phyloP scores from a whole-genome alignment of 208 protist species.

The Angomonas deanei region DNA sequence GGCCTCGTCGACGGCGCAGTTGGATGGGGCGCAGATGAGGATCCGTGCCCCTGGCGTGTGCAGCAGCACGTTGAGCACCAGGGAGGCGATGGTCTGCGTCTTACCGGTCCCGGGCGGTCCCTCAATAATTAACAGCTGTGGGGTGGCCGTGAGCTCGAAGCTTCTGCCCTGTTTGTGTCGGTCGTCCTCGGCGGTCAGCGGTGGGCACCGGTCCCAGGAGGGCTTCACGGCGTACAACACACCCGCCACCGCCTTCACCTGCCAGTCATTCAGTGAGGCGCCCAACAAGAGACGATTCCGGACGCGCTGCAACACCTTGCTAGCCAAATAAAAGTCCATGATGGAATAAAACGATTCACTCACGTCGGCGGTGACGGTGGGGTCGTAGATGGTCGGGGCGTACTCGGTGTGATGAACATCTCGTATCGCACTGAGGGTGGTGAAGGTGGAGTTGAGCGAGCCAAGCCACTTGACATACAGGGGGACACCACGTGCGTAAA shows the following conservation, averaged over 20 bases:
- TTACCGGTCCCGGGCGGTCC: constrained; percentile 89
- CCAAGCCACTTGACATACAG: constrained; percentile 53
- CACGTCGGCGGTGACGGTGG: constrained; percentile 25
- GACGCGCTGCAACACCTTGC: constrained; percentile 4
- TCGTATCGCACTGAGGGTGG: constrained; percentile 46
- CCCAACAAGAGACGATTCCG: constrained; percentile 26
- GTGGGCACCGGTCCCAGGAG: constrained; percentile 29
- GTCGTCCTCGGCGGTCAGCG: not conserved
- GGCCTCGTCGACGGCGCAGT: constrained; percentile 83
- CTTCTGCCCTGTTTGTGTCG: too few species aligned
- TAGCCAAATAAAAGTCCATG: constrained; percentile 15
- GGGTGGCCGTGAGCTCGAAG: constrained; percentile 8
- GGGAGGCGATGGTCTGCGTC: constrained; percentile 81
- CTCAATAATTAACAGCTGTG: constrained; percentile 70
- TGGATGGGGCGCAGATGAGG: constrained; percentile 80
- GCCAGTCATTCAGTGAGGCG: constrained; percentile 52
- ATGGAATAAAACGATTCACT: constrained; percentile 22
- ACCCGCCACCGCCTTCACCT: constrained; percentile 49
- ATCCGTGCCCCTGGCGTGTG: constrained; percentile 26
- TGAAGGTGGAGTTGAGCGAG: constrained; percentile 38
- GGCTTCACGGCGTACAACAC: constrained; percentile 43
- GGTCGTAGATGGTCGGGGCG: constrained; percentile 55
- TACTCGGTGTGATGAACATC: constrained; percentile 45
- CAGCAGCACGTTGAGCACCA: constrained; percentile 64
- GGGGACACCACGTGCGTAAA: constrained; percentile 4